Evolutionary conservation across 768 basidiomycete species (phyloP), one percentile per base, ranked within the genome.

Genomic region (Russula griseocarnosa): DNA sequence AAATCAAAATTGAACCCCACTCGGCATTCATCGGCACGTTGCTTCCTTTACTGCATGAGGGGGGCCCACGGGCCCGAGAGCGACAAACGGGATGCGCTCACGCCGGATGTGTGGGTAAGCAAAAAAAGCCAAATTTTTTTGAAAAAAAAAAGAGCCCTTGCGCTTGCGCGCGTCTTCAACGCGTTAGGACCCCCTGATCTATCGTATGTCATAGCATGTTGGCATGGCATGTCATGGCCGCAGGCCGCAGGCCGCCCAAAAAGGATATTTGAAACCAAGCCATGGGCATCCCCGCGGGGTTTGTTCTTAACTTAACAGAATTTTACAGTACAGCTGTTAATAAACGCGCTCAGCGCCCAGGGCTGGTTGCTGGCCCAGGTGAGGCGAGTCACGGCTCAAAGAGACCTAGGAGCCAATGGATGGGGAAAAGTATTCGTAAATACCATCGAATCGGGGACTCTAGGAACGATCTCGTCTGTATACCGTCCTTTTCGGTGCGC

Each of bases 61-160:
- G 30, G 30, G 30, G 30, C 30, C 5, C 30, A 5, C 28, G 28
- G 3, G 28, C 28, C 5, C 28, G 28, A 5, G 28, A 5, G 28
- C 28, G 28, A 28, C 28, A 28, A 28, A 28, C 28, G 28, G 28
- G 28, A 30, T 44, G 49, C 62, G 55, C 50, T 57, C 32, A 36
- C 36, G 28, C 16, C 62, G 62, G 52, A 63, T n/a, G 26, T 10
- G 52, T 59, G 38, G 14, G 46, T 60, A 64, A 60, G 62, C 53
- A 47, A n/a, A 2, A 5, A n/a, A n/a, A n/a, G n/a, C n/a, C n/a
- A n/a, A n/a, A n/a, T n/a, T n/a, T n/a, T n/a, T n/a, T n/a, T n/a
- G n/a, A n/a, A 44, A 36, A 36, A 36, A 36, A 36, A 11, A 34
- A 6, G 10, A 34, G 9, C 1, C 32, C 8, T 34, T 34, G 32